A percentile compares a stretch with the other conserved stretches of the same genome.
phyloP scores from a whole-genome alignment of 768 basidiomycete genomes.

The Kwoniella mangroviensis region DNA sequence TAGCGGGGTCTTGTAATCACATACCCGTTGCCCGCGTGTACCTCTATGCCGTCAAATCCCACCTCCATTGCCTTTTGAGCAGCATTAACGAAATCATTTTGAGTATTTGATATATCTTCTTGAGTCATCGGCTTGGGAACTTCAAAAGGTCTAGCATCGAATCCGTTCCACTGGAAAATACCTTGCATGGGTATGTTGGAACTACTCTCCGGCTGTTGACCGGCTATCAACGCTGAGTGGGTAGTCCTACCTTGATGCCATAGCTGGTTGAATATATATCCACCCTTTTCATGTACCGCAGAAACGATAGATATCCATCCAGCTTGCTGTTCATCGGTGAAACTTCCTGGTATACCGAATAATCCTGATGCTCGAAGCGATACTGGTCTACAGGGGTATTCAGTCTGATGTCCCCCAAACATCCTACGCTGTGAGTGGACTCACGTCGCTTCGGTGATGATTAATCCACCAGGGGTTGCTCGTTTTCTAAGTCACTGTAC shows the following conservation, averaged over 20 bases:
- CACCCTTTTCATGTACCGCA: constrained; percentile 25
- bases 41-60: constrained; percentile 67
- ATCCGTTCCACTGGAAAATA: constrained; percentile 9
- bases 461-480: constrained; percentile 52
- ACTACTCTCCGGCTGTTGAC: constrained; percentile 11
- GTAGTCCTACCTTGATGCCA: constrained; percentile 36
- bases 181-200: constrained; percentile 18
- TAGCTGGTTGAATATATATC: constrained; percentile 23
- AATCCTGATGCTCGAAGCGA: constrained; percentile 30
- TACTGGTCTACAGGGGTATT: constrained; percentile 22
- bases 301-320: constrained; percentile 25
- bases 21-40: constrained; percentile 37
- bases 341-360: constrained; percentile 30
- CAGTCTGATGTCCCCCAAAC: too few relatives aligned
- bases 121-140: constrained; percentile 37
- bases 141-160: constrained; percentile 19
- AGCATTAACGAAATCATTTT: constrained; percentile 59
- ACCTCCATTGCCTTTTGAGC: constrained; percentile 63
- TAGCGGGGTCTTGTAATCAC: background rate
- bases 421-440: constrained; percentile 4
- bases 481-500: constrained; percentile 30
- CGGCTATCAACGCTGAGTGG: constrained; percentile 12
- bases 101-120: constrained; percentile 41
- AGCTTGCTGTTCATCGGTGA: constrained; percentile 27
- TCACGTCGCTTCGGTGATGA: constrained; percentile 50